Percentiles rank a stretch among this genome's conserved stretches.
phyloP scores from a whole-genome alignment of 2,329 filamentous ascomycete genomes.

The Epichloe coenophiala region DNA sequence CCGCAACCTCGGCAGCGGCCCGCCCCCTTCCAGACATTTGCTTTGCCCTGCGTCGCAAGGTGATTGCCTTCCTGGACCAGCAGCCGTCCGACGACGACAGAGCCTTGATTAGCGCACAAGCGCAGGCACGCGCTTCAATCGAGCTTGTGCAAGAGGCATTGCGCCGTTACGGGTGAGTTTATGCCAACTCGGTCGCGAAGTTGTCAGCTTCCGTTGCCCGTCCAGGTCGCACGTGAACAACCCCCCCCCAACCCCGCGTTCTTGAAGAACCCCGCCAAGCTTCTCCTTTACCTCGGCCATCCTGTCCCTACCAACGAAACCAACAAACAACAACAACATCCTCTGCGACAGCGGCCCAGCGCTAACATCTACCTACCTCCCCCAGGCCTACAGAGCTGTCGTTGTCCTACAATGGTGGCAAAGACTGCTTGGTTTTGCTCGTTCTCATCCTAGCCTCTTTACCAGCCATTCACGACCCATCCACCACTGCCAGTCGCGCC shows the following conservation, averaged over 20 bases:
- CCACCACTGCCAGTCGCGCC: slow-evolving; percentile 10
- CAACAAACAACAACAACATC: too few relatives aligned
- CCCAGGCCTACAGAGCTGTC: slow-evolving; percentile 62
- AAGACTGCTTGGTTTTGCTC: slow-evolving; percentile 89
- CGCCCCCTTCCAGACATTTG: slow-evolving; percentile 25
- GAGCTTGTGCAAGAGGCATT: slow-evolving; percentile 64
- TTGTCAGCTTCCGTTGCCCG: not conserved
- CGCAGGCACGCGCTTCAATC: slow-evolving; percentile 60
- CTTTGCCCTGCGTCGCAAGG: slow-evolving; percentile 40
- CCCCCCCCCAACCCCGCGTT: not conserved
- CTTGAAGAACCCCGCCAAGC: not conserved
- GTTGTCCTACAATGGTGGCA: slow-evolving; percentile 93
- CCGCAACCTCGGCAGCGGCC: not conserved
- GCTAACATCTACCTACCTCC: not conserved
- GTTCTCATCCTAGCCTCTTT: slow-evolving; percentile 66
- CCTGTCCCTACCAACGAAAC: too few relatives aligned
- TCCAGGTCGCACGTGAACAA: not conserved
- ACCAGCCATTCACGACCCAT: slow-evolving; percentile 19
- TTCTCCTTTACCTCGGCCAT: not conserved
- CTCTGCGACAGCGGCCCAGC: not conserved
- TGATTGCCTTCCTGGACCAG: slow-evolving; percentile 51
- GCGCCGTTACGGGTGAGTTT: slow-evolving; percentile 54
- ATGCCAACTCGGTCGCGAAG: not conserved
- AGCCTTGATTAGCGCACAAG: slow-evolving; percentile 51
- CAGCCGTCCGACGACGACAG: slow-evolving; percentile 41